A percentile compares a stretch with the other conserved stretches of the same genome.
phyloP scores from a whole-genome alignment of 2,329 filamentous ascomycete species.

The Thelonectria olida region DNA sequence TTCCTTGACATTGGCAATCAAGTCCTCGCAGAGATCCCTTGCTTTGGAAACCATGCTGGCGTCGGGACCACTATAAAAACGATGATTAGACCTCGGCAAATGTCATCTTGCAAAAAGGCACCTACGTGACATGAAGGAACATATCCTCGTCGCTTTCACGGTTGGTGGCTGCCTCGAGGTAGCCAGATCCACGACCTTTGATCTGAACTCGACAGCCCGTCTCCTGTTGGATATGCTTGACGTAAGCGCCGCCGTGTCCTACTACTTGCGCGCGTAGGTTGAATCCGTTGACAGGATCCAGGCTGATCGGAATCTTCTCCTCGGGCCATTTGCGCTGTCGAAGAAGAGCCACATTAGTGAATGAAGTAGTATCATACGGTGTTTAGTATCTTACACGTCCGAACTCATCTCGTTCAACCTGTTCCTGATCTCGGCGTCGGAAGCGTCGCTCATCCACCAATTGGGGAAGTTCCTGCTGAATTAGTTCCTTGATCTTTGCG shows the following conservation, averaged over 20 bases:
- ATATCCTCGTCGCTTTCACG: conserved; percentile 94
- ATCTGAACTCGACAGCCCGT: conserved; percentile 97
- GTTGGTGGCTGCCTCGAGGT: conserved; percentile 88
- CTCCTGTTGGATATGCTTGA: conserved; percentile 97
- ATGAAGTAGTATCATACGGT: not conserved
- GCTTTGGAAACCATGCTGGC: conserved; percentile 85
- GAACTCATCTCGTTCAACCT: conserved; percentile 90
- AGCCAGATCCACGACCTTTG: conserved; percentile 94
- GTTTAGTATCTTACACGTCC: conserved; percentile 72
- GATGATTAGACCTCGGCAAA: conserved; percentile 42
- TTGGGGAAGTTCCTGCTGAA: conserved; percentile 95
- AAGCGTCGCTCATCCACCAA: conserved; percentile 95
- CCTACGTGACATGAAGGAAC: conserved; percentile 95
- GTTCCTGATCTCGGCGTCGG: conserved; percentile 79
- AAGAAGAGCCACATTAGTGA: conserved; percentile 19
- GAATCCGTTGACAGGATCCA: conserved; percentile 93
- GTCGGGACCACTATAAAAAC: conserved; percentile 78
- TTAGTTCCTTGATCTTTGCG: conserved; percentile 89
- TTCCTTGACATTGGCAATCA: conserved; percentile 85
- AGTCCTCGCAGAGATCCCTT: conserved; percentile 87
- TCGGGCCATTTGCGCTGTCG: conserved; percentile 98
- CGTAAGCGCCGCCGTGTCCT: conserved; percentile 91
- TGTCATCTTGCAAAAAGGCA: conserved; percentile 29
- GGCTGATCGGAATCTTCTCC: conserved; percentile 88
- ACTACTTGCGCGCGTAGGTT: conserved; percentile 97